Percentiles rank a stretch among this genome's conserved stretches.
Conservation (phyloP, 163 green algal genomes). For the Chlorella variabilis region DNA sequence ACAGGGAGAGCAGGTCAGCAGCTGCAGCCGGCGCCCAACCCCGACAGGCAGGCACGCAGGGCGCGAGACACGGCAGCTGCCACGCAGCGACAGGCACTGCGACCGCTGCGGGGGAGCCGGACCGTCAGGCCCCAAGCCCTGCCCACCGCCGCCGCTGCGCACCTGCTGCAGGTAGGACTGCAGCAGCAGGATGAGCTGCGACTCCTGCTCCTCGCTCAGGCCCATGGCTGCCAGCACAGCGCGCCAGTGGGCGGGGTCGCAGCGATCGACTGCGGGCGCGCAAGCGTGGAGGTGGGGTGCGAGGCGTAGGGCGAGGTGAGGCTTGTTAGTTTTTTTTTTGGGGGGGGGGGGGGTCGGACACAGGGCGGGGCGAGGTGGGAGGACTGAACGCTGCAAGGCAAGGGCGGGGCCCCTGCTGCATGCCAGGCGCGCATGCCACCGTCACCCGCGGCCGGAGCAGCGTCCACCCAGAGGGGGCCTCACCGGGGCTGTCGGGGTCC, state of each 20-base stretch:
- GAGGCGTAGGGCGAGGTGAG: too few relatives aligned
- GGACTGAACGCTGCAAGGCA: background rate
- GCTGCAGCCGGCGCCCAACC: too few relatives aligned
- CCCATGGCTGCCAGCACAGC: conserved; percentile 16
- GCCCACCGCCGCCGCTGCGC: background rate
- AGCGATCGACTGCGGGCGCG: conserved; percentile 4
- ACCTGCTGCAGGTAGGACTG: conserved; percentile 18
- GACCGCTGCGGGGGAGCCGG: too few relatives aligned
- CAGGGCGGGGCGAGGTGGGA: background rate
- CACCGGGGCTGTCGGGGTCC: conserved; percentile 17
- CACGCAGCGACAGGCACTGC: too few relatives aligned
- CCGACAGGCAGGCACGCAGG: too few relatives aligned
- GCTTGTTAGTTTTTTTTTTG: background rate
- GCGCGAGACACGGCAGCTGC: too few relatives aligned
- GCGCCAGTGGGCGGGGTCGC: conserved; percentile 19
- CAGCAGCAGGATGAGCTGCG: conserved; percentile 31
- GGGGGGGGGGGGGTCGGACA: background rate
- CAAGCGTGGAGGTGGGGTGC: background rate
- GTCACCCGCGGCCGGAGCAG: background rate
- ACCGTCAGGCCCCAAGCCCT: too few relatives aligned
- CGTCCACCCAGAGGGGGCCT: background rate
- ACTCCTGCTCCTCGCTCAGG: conserved; percentile 22
- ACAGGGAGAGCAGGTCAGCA: background rate
- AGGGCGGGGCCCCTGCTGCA: too few relatives aligned
- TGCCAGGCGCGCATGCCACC: background rate